phyloP scores from a whole-genome alignment of 2,329 filamentous ascomycete genomes.

The Sporothrix sp. region DNA sequence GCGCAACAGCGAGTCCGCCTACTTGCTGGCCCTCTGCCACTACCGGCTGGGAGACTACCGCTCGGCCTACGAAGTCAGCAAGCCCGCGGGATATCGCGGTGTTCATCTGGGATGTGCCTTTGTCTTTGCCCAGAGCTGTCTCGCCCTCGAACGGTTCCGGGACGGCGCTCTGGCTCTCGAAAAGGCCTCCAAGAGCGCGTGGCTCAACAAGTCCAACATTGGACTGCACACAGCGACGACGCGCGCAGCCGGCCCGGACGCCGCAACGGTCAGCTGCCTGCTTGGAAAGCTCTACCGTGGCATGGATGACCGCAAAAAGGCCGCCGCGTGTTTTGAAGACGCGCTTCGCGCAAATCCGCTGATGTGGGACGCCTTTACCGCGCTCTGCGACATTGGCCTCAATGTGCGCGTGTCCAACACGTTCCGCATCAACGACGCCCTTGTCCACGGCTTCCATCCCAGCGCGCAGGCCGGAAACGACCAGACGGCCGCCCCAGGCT shows the following conservation, averaged over 20 bases:
- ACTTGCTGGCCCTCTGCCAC: constrained; percentile 77
- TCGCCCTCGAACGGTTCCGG: constrained; percentile 66
- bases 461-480: constrained; percentile 24
- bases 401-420: constrained; percentile 75
- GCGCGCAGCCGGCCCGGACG: constrained; percentile 68
- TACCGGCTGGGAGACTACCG: constrained; percentile 72
- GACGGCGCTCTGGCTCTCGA: constrained; percentile 80
- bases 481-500: constrained; percentile 23
- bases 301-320: constrained; percentile 73
- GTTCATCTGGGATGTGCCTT: constrained; percentile 80
- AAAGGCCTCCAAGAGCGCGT: constrained; percentile 64
- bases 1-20: constrained; percentile 67
- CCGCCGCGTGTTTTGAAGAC: constrained; percentile 78
- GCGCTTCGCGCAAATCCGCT: constrained; percentile 85
- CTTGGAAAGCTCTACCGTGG: constrained; percentile 80
- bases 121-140: constrained; percentile 81
- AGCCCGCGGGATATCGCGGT: constrained; percentile 58
- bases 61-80: constrained; percentile 76
- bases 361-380: constrained; percentile 95
- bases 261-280: constrained; percentile 71
- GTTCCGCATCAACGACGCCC: constrained; percentile 59
- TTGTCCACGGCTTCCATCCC: constrained; percentile 39
- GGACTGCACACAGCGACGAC: constrained; percentile 73
- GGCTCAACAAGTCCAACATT: constrained; percentile 65
- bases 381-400: constrained; percentile 78